phyloP scores from a whole-genome alignment of 441 rosid species.

The Pelargonium australe region DNA sequence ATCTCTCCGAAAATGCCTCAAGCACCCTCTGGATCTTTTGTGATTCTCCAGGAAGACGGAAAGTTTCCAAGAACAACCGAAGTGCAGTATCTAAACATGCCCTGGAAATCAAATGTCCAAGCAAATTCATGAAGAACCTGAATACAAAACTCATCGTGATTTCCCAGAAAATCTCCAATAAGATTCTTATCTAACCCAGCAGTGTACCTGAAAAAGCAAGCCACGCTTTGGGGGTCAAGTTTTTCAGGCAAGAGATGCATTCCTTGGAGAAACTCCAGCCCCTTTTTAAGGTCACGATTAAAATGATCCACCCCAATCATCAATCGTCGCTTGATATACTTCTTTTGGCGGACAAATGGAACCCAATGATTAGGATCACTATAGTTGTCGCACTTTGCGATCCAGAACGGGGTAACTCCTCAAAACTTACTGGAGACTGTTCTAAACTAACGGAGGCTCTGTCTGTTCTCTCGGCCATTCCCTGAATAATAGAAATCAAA shows the following conservation, averaged over 20 bases:
- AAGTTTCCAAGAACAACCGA: constrained; percentile 83
- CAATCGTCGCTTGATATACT: constrained; percentile 64
- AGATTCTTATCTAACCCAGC: constrained; percentile 87
- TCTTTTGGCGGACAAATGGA: constrained; percentile 68
- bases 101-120: constrained; percentile 77
- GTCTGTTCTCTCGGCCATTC: constrained; percentile 69
- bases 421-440: constrained; percentile 33
- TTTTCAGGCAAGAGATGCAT: constrained; percentile 72
- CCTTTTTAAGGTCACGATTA: constrained; percentile 80
- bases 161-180: constrained; percentile 84
- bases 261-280: constrained; percentile 78
- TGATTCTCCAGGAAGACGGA: constrained; percentile 91
- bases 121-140: constrained; percentile 95
- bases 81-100: constrained; percentile 84
- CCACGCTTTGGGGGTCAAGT: constrained; percentile 86
- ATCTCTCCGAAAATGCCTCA: constrained; percentile 95
- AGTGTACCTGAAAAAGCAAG: constrained; percentile 79
- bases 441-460: constrained; percentile 42
- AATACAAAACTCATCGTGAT: constrained; percentile 85
- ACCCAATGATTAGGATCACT: constrained; percentile 63
- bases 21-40: constrained; percentile 96
- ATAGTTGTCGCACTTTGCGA: constrained; percentile 55
- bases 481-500: constrained; percentile 56
- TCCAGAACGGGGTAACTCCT: constrained; percentile 66
- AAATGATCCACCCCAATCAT: constrained; percentile 85